Base-by-base conservation (phyloP, 495 filamentous ascomycete genomes). In the Penicillium odoratum region DNA sequence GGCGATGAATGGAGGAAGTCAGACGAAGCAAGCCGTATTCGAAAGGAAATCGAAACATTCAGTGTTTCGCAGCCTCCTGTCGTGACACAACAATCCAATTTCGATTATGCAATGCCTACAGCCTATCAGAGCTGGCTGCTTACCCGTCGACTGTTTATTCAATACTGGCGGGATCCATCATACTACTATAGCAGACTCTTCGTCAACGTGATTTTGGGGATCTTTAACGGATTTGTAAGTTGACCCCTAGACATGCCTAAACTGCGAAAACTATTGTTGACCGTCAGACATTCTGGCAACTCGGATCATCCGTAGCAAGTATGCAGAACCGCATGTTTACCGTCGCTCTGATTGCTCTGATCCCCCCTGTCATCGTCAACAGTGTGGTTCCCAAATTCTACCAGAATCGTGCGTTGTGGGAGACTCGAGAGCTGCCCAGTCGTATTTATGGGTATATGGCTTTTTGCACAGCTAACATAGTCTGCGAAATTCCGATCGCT, bases 141-240 rank as follows among this genome's bases (percentile, higher is more conserved):
- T 46, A 81, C 84, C 55, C 74, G 76, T 45, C 80, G 90, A 9
- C 85, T 83, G 9, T 82, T 87, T 61, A 78, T 87, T 7, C 79
- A 86, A 26, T 89, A 86, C 69, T 93, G 88, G 87, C 79, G 90
- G 54, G 84, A 81, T 0, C 88, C 90, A 10, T 89, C 91, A 69
- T 93, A 90, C 61, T 82, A 84, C 5, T 92, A 91, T 65, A 92
- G 90, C 9, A 84, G 91, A 18, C 75, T 96, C 16, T 92, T 95
- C 10, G 70, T 94, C 55, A 92, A 89, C 16, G 90, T n/a, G n/a
- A n/a, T n/a, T n/a, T n/a, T n/a, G n/a, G n/a, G n/a, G n/a, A n/a
- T n/a, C n/a, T n/a, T n/a, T n/a, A n/a, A n/a, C n/a, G n/a, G n/a
- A n/a, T n/a, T n/a, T n/a, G n/a, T n/a, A n/a, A n/a, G n/a, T n/a